Conservation (phyloP, 1,139 yeast species). For the Blastobotrys indianensis region DNA sequence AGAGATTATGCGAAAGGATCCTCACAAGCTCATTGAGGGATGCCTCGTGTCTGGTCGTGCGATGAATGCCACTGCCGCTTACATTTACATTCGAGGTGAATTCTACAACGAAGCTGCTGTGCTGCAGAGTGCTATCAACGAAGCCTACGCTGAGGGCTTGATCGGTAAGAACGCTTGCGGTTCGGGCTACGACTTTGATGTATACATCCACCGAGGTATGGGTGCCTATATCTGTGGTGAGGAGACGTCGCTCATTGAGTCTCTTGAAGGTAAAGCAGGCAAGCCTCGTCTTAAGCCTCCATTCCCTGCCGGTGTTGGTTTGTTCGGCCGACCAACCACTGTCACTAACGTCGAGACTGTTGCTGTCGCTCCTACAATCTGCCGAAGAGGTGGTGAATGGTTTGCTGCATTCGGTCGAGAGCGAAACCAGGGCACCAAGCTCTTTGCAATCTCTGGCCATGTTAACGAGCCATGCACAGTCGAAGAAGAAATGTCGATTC, state of each 20-base stretch:
- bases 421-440: constrained; percentile 74
- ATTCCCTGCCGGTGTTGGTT: constrained; percentile 89
- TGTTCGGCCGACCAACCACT: constrained; percentile 84
- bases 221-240: constrained; percentile 91
- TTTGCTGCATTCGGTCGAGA: constrained; percentile 77
- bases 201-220: constrained; percentile 82
- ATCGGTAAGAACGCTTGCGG: constrained; percentile 84
- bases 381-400: constrained; percentile 87
- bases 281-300: constrained; percentile 91
- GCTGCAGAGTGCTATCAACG: constrained; percentile 75
- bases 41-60: constrained; percentile 83
- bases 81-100: constrained; percentile 84
- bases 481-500: constrained; percentile 89
- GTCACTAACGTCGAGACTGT: constrained; percentile 88
- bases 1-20: constrained; percentile 83
- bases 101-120: constrained; percentile 71
- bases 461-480: constrained; percentile 89
- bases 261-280: constrained; percentile 86
- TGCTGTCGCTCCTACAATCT: constrained; percentile 80
- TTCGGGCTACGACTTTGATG: constrained; percentile 75
- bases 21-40: constrained; percentile 84
- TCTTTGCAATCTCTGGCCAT: constrained; percentile 82
- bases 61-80: constrained; percentile 90
- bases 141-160: constrained; percentile 74
- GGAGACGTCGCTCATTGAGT: constrained; percentile 82